A percentile compares a stretch with the other conserved stretches of the same genome.
Conservation (phyloP, 768 basidiomycete genomes). For the Rubroboletus satanas region DNA sequence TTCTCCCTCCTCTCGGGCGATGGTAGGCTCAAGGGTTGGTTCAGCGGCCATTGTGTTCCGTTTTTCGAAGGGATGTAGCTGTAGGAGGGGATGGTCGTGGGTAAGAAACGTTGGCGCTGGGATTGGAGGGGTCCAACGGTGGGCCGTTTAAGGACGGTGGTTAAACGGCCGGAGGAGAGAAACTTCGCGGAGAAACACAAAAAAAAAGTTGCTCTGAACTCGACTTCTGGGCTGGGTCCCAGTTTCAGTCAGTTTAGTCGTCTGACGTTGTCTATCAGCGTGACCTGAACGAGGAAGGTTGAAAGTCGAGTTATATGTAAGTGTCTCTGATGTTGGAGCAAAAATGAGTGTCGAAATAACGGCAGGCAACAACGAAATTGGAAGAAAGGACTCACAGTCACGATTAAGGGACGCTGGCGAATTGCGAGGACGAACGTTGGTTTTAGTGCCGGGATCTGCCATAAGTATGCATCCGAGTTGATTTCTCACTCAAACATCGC, state of each 20-base stretch:
- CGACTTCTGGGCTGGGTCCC: neutral
- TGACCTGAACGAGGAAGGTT: conserved; percentile 1
- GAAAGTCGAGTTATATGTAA: conserved; percentile 6
- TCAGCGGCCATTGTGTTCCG: conserved; percentile 21
- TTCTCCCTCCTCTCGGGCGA: neutral
- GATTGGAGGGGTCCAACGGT: neutral
- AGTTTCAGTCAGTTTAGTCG: neutral
- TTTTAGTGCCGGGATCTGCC: conserved; percentile 13
- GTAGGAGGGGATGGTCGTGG: neutral
- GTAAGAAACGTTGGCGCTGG: conserved; percentile 7
- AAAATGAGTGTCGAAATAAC: conserved; percentile 11
- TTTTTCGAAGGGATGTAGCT: neutral
- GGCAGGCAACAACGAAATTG: conserved; percentile 15
- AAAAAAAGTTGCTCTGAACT: neutral
- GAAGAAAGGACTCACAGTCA: conserved; percentile 9
- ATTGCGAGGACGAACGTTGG: conserved; percentile 28
- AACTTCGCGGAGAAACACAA: neutral
- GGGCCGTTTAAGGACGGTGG: conserved; percentile 10
- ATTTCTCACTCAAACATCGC: conserved; percentile 9
- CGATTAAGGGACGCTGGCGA: conserved; percentile 10
- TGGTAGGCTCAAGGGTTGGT: conserved; percentile 13
- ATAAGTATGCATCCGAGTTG: conserved; percentile 6
- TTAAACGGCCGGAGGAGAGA: conserved; percentile 9
- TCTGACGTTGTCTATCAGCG: neutral
- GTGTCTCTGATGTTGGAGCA: neutral